phyloP scores from a whole-genome alignment of 2,329 filamentous ascomycete species.

The Endothia cerciana region DNA sequence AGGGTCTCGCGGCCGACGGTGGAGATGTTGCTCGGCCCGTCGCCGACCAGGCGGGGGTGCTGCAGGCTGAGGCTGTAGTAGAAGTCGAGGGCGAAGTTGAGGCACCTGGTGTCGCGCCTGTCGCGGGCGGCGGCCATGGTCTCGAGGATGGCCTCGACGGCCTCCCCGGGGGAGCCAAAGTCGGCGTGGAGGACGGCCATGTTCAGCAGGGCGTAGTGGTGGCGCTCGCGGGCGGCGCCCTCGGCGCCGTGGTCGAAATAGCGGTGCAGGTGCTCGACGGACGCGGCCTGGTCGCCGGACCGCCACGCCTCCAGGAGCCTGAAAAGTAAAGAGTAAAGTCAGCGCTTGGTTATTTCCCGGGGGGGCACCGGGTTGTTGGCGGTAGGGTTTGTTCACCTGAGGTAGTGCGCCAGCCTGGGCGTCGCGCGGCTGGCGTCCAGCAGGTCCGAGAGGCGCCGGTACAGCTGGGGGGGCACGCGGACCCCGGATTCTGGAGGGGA shows the following conservation, averaged over 20 bases:
- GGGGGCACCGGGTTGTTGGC: too few relatives aligned
- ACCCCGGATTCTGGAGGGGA: slow-evolving; percentile 67
- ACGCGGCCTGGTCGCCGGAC: slow-evolving; percentile 84
- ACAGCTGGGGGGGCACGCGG: slow-evolving; percentile 75
- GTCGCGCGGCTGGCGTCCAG: slow-evolving; percentile 68
- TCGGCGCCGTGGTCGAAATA: slow-evolving; percentile 98
- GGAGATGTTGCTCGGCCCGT: slow-evolving; percentile 71
- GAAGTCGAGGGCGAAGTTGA: slow-evolving; percentile 97
- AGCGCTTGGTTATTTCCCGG: too few relatives aligned
- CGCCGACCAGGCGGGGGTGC: slow-evolving; percentile 75
- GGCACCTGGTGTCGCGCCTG: slow-evolving; percentile 86
- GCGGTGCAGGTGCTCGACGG: slow-evolving; percentile 88
- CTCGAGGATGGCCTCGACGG: slow-evolving; percentile 92
- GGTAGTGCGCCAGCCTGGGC: slow-evolving; percentile 76
- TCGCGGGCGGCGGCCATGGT: slow-evolving; percentile 93
- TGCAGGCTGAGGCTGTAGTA: slow-evolving; percentile 91
- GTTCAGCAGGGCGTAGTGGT: slow-evolving; percentile 94
- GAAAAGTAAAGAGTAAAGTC: slow-evolving; percentile 10
- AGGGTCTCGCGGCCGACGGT: slow-evolving; percentile 81
- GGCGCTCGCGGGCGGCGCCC: slow-evolving; percentile 78
- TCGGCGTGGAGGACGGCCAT: slow-evolving; percentile 92
- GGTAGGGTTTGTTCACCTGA: too few relatives aligned
- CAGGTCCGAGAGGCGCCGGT: slow-evolving; percentile 69
- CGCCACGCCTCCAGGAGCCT: slow-evolving; percentile 92
- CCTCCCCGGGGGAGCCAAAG: slow-evolving; percentile 89